These are phyloP conservation scores for Hylodesmum podocarpum DNA, from an alignment of 306 rosid species.

Conservation along the genomic window DNA sequence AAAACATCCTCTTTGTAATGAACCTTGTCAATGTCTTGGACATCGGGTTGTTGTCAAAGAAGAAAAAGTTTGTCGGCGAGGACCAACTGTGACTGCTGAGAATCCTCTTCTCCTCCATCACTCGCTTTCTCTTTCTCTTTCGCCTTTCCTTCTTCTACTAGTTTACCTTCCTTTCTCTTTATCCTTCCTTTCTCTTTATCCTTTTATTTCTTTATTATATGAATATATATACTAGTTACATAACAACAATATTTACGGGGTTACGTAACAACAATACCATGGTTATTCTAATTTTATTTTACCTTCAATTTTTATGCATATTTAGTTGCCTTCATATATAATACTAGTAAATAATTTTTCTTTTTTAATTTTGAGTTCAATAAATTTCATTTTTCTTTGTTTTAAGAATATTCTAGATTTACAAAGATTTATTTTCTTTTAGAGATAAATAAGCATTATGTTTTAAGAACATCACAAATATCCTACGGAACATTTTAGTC, in stretches of 20 bases:
- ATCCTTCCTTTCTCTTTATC: not conserved
- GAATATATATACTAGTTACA: too few relatives aligned
- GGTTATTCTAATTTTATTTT: not conserved
- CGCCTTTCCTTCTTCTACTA: not conserved
- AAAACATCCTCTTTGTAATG: conserved; percentile 76
- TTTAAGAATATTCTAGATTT: not conserved
- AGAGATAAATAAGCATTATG: not conserved
- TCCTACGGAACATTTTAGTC: not conserved
- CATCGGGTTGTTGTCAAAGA: conserved; percentile 68
- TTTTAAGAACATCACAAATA: not conserved
- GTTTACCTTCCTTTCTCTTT: not conserved
- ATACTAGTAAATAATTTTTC: not conserved
- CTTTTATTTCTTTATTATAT: not conserved
- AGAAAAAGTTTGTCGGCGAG: conserved; percentile 93
- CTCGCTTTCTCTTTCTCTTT: conserved; percentile 9
- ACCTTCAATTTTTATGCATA: too few relatives aligned
- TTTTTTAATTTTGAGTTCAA: not conserved
- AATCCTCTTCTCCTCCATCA: conserved; percentile 79
- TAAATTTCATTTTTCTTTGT: not conserved
- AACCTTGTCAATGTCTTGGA: conserved; percentile 89
- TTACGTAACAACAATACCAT: not conserved
- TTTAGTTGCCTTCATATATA: not conserved
- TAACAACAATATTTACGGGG: not conserved
- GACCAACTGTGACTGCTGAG: conserved; percentile 76
- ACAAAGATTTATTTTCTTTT: not conserved